Base-by-base conservation (phyloP, 306 rosid genomes). In the Erythrophleum fordii region DNA sequence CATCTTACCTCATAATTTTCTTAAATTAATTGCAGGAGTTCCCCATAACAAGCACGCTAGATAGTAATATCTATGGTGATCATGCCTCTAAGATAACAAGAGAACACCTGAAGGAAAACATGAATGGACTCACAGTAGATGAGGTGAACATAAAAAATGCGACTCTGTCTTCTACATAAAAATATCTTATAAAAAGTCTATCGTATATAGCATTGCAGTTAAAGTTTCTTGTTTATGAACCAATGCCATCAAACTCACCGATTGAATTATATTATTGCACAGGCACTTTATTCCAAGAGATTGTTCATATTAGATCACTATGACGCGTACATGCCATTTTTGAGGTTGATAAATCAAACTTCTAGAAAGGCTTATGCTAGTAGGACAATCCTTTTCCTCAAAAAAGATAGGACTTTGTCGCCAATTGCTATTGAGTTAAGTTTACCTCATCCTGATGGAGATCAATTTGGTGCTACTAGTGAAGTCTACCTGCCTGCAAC, bases 381-480 rank as follows among this genome's bases (percentile, higher is more conserved):
- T 3, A 89, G 98, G 37, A 92, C 98, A 31, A 52, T 94, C 51
- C 93, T 94, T 45, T 82, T 89, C 85, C 67, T 94, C 74, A 77
- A 82, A 72, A 64, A 16, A 5, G 91, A 92, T 46, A 96, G 91
- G 8, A 89, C 96, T 29, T 81, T 94, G 82, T 85, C 64, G 75
- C 98, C 98, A 29, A 3, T 92, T 48, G 96, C 90, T 3, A 90
- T 94, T 44, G 98, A 94, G 53, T 35, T 92, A 49, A 92, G 98
- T 71, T 42, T 85, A 73, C 97, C 97, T 11, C 87, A 87, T 75
- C 83, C 90, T n/a, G 34, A 23, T 0, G 90, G 92, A 18, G 94
- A 87, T 62, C 17, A 80, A 3, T 78, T 64, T 23, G 97, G 94
- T 29, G 83, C 75, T 28, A 18, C 25, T 22, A 87, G 97, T 69